Conservation (phyloP, 805 yeast species). For the Brettanomyces nanus region DNA sequence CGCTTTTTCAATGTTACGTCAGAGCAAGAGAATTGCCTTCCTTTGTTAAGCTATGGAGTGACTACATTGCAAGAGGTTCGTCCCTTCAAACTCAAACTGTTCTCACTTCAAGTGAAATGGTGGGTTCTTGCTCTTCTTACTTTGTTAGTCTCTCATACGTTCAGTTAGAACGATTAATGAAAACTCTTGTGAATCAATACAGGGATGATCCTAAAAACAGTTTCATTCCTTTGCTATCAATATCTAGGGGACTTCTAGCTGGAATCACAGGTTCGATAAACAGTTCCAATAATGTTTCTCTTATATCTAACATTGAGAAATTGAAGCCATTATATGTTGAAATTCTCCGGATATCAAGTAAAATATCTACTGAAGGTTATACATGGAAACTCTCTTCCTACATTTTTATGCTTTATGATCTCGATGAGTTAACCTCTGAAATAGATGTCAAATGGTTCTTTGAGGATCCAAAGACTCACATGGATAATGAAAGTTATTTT, state of each 20-base stretch:
- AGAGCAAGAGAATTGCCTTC: constrained; percentile 49
- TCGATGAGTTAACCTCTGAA: constrained; percentile 12
- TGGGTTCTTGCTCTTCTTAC: constrained; percentile 31
- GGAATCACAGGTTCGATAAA: constrained; percentile 21
- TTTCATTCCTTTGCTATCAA: constrained; percentile 19
- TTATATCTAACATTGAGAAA: constrained; percentile 10
- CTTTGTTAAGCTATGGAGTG: constrained; percentile 42
- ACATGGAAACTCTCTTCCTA: constrained; percentile 40
- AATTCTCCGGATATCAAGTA: constrained; percentile 13
- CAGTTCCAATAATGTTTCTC: constrained; percentile 20
- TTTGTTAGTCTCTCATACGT: constrained; percentile 37
- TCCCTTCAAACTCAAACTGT: not conserved
- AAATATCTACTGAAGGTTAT: constrained; percentile 13
- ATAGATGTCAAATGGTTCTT: constrained; percentile 3
- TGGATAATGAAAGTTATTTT: constrained; percentile 9
- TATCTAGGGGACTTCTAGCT: constrained; percentile 34
- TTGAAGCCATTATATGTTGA: constrained; percentile 14
- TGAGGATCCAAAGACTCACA: constrained; percentile 3
- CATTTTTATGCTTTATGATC: constrained; percentile 40
- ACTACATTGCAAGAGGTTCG: not conserved
- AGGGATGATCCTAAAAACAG: constrained; percentile 6
- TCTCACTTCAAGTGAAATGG: constrained; percentile 22
- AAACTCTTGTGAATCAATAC: constrained; percentile 11
- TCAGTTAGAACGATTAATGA: constrained; percentile 30
- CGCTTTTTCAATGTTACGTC: constrained; percentile 32